Evolutionary conservation across 805 yeast species (phyloP), one percentile per base, ranked within the genome.

Genomic region (Starmerella stellata): DNA sequence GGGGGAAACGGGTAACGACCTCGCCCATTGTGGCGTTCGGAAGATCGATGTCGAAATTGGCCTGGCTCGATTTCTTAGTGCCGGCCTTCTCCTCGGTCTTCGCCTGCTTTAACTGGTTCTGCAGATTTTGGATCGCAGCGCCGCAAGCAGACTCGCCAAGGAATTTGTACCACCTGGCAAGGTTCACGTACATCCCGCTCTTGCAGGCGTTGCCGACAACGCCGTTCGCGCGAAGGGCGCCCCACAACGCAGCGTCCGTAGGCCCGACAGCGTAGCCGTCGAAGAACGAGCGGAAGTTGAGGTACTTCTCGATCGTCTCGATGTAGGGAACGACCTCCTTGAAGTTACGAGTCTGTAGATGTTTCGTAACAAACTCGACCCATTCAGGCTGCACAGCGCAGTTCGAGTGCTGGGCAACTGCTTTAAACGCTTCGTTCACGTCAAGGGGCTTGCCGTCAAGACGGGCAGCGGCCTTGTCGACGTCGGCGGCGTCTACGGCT

Each of bases 1-100:
- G 99, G 38, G 94, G 98, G 74, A 90, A 90, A 65, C 99, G 78
- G 39, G 98, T 92, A 39, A 92, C 96, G 41, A 90, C 99, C 62
- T 85, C 66, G 48, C 99, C 99, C 41, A 78, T 74, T 53, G 70
- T 74, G 42, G 99, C 99, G 57, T 75, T 92, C 43, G 78, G 79
- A 49, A 90, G 72, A 53, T 81, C 90, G 54, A 90, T 90, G 58
- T 85, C 95, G 51, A 78, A 90, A 60, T 78, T 85, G 45, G 98
- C 96, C 65, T 82, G 81, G 68, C 82, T 92, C 38, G 75, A 66
- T 61, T 81, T 90, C 44, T 45, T 45, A 63, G 82, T 83, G 64
- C 77, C 76, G 52, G 65, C 64, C 51, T 75, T 79, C 44, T 78
- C 68, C 35, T 68, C 58, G 58, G 80, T 81, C 58, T 81, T 74